Evolutionary conservation across 306 rosid genomes (phyloP).

Genomic region (Acacia acuminata): DNA sequence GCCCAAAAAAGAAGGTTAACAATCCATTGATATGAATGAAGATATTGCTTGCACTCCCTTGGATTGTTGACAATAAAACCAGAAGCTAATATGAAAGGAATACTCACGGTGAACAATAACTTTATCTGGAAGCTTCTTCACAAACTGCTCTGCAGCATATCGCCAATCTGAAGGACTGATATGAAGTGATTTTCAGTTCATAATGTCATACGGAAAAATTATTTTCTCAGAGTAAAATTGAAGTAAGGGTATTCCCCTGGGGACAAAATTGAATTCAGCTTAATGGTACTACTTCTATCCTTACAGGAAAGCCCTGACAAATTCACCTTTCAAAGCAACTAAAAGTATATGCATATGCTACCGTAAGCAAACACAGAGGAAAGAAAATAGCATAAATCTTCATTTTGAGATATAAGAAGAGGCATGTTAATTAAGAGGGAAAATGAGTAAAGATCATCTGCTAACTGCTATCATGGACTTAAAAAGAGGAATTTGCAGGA

Average conservation of each 20-base stretch:
- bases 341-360: neutral
- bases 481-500: neutral
- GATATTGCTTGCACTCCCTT: neutral
- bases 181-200: slow-evolving; percentile 17
- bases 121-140: slow-evolving; percentile 74
- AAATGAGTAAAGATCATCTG: neutral
- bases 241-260: neutral
- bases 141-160: slow-evolving; percentile 80
- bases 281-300: neutral
- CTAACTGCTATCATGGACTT: neutral
- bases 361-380: neutral
- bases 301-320: neutral
- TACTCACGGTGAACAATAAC: slow-evolving; percentile 83
- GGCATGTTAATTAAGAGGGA: neutral
- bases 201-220: slow-evolving; percentile 2
- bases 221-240: neutral
- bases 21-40: neutral
- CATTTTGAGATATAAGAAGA: neutral
- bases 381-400: neutral
- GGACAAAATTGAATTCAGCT: neutral
- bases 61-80: slow-evolving; percentile 17
- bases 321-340: neutral
- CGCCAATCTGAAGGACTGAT: slow-evolving; percentile 89
- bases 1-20: slow-evolving; percentile 10
- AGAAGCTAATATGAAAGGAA: slow-evolving; percentile 28